Evolutionary conservation across 257 asterid genomes (phyloP).

Genomic region (Galeopsis tetrahit): DNA sequence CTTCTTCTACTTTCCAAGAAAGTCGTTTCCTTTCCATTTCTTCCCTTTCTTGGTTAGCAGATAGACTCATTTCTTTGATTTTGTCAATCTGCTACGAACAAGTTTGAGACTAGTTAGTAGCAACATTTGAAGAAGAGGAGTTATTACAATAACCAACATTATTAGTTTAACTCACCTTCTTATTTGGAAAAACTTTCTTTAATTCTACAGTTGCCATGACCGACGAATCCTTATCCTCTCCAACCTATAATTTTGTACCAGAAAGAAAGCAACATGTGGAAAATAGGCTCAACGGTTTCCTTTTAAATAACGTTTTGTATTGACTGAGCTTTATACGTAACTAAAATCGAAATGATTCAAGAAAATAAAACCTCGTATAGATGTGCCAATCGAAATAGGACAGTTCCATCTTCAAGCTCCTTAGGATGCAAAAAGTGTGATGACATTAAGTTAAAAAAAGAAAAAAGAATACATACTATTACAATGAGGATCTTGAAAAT

Average conservation of each 20-base stretch:
- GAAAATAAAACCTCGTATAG: conserved; percentile 76
- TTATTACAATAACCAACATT: background rate
- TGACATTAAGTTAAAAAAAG: background rate
- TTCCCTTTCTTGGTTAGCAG: conserved; percentile 80
- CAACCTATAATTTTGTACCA: conserved; percentile 51
- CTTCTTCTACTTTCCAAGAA: conserved; percentile 67
- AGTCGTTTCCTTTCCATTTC: conserved; percentile 77
- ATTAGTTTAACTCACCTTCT: conserved; percentile 53
- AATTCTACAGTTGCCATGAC: conserved; percentile 67
- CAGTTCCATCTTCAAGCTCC: conserved; percentile 78
- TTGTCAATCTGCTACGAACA: conserved; percentile 48
- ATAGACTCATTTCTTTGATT: conserved; percentile 62
- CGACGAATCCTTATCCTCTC: conserved; percentile 87
- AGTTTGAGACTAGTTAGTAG: background rate
- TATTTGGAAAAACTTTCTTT: conserved; percentile 68
- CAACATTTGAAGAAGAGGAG: background rate
- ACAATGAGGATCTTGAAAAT: background rate
- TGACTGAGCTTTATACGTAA: background rate
- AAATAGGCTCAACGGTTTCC: background rate
- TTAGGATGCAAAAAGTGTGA: conserved; percentile 36
- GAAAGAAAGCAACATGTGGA: background rate
- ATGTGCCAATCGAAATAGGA: conserved; percentile 90
- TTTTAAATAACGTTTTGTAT: background rate
- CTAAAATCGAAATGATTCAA: conserved; percentile 7
- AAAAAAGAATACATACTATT: background rate